Conservation (phyloP, 2,329 filamentous ascomycete genomes). For the Sporothrix luriei region DNA sequence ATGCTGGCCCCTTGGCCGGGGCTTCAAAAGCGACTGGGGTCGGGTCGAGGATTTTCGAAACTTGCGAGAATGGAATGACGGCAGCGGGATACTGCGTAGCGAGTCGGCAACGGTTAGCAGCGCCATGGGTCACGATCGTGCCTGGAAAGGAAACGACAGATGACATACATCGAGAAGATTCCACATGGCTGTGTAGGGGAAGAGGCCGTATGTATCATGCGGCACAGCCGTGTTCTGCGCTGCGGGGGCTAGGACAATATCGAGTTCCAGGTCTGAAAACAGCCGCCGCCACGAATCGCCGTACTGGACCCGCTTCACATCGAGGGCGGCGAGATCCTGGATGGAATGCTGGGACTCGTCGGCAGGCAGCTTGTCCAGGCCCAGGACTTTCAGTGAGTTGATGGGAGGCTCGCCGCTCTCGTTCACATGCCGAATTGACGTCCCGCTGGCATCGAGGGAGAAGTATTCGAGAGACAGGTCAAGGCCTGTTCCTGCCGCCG, state of each 20-base stretch:
- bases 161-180: slow-evolving; percentile 22
- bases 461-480: slow-evolving; percentile 16
- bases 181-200: slow-evolving; percentile 7
- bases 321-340: slow-evolving; percentile 11
- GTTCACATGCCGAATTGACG: slow-evolving; percentile 4
- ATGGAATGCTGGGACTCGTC: background rate
- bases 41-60: too few relatives aligned
- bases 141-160: too few relatives aligned
- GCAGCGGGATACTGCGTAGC: too few relatives aligned
- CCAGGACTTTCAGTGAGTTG: slow-evolving; percentile 1
- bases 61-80: too few relatives aligned
- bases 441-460: slow-evolving; percentile 11
- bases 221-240: slow-evolving; percentile 24
- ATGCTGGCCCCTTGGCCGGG: too few relatives aligned
- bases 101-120: too few relatives aligned
- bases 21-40: too few relatives aligned
- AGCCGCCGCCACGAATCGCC: slow-evolving; percentile 7
- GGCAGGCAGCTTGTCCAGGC: background rate
- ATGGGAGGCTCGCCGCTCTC: slow-evolving; percentile 23
- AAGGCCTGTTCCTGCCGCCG: background rate
- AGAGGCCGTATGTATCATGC: slow-evolving; percentile 22
- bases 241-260: slow-evolving; percentile 13
- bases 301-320: background rate
- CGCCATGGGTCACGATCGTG: too few relatives aligned
- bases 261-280: background rate